phyloP scores from a whole-genome alignment of 176 grass and related monocot genomes.

The Juncus effusus region DNA sequence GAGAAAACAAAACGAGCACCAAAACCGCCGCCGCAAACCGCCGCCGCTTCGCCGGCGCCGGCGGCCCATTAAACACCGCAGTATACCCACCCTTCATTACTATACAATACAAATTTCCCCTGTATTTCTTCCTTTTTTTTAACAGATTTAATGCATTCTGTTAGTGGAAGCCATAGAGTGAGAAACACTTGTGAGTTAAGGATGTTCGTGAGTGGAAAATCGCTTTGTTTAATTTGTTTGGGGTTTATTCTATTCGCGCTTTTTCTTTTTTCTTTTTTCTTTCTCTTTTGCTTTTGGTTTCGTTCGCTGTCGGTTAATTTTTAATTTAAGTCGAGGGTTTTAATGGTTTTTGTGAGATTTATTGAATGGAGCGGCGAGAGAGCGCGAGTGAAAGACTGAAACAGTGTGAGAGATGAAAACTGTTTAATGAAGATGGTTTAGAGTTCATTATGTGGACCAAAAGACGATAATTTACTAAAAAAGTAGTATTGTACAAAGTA shows the following conservation, averaged over 20 bases:
- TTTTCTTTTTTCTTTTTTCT: slow-evolving; percentile 13
- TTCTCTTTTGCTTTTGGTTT: not conserved
- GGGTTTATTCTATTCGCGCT: slow-evolving; percentile 1
- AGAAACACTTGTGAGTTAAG: not conserved
- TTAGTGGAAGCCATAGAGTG: slow-evolving; percentile 8
- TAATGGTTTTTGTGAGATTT: not conserved
- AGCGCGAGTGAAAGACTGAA: not conserved
- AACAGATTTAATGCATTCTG: not conserved
- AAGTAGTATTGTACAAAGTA: no score
- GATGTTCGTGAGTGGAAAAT: slow-evolving; percentile 8
- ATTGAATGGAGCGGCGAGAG: slow-evolving; percentile 14
- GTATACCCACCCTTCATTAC: slow-evolving; percentile 48
- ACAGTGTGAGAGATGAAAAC: no score
- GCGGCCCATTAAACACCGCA: slow-evolving; percentile 13
- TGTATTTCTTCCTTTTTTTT: not conserved
- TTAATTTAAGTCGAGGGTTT: slow-evolving; percentile 7
- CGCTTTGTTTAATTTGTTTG: not conserved
- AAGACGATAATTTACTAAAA: no score
- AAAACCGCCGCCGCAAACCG: slow-evolving; percentile 50
- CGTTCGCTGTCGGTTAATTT: slow-evolving; percentile 21
- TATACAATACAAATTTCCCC: not conserved
- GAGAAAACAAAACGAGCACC: slow-evolving; percentile 59
- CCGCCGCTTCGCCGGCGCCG: slow-evolving; percentile 40
- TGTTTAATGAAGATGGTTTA: no score
- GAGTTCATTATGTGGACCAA: no score